These are phyloP conservation scores for Sisymbrium altissimum DNA, from an alignment of 345 rosid species.

Conservation along the genomic window DNA sequence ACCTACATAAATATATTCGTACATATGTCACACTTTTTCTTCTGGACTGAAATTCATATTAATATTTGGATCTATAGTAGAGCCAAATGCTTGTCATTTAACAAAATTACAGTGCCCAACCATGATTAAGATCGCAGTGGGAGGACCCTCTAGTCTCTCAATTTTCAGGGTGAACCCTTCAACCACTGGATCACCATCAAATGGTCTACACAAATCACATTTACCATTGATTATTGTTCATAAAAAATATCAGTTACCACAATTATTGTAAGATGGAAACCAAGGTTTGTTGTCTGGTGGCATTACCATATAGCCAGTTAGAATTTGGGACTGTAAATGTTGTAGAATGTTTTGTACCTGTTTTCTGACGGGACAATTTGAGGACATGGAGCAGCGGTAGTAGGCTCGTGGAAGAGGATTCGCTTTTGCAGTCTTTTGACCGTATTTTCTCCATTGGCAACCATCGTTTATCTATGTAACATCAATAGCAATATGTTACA, in stretches of 20 bases:
- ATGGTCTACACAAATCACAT: no score
- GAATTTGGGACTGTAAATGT: not conserved
- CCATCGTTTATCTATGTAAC: slow-evolving; percentile 73
- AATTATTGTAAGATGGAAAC: not conserved
- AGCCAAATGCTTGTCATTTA: not conserved
- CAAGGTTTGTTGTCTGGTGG: not conserved
- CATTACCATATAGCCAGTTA: not conserved
- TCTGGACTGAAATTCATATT: no score
- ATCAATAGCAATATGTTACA: not conserved
- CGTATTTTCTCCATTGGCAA: slow-evolving; percentile 97
- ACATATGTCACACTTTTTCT: not conserved
- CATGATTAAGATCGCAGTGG: not conserved
- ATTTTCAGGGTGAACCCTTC: not conserved
- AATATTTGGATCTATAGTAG: not conserved
- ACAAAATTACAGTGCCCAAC: not conserved
- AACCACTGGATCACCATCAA: not conserved
- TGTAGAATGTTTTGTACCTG: slow-evolving; percentile 47
- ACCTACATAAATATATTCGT: slow-evolving; percentile 21
- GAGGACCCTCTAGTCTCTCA: not conserved
- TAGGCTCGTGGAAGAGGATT: slow-evolving; percentile 97
- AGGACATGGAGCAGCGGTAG: slow-evolving; percentile 72
- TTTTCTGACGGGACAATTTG: slow-evolving; percentile 79
- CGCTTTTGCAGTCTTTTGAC: slow-evolving; percentile 86
- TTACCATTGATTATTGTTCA: no score
- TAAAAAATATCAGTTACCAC: not conserved